Conservation (phyloP, 345 rosid species). For the Salix arbutifolia region DNA sequence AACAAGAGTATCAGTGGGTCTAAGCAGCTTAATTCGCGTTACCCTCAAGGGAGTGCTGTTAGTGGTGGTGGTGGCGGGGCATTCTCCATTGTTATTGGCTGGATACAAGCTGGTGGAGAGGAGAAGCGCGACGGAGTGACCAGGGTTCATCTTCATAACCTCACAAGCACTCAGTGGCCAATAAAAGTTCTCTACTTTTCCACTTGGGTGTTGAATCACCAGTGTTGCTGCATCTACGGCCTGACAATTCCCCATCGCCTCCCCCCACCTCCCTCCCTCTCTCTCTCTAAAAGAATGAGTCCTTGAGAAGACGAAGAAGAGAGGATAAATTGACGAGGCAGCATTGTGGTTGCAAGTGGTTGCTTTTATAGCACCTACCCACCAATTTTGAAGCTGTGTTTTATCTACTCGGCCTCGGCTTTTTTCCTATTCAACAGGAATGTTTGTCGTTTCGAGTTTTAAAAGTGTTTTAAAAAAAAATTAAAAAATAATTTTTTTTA, state of each 20-base stretch:
- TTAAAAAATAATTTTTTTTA: no score
- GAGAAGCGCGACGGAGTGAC: conserved; percentile 87
- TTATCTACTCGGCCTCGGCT: neutral
- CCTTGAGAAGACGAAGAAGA: neutral
- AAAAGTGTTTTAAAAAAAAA: no score
- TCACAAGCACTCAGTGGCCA: conserved; percentile 62
- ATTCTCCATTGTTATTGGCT: conserved; percentile 12
- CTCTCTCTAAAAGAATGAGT: neutral
- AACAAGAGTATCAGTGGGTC: conserved; percentile 69
- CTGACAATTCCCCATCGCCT: conserved; percentile 85
- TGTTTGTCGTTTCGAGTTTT: no score
- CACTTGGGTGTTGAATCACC: conserved; percentile 72
- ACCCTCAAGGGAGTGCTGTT: conserved; percentile 45
- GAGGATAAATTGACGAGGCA: neutral
- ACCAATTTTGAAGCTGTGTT: conserved; percentile 6
- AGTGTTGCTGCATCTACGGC: conserved; percentile 76
- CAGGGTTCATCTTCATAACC: conserved; percentile 81
- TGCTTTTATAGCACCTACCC: conserved; percentile 42
- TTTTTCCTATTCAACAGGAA: neutral
- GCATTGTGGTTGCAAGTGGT: neutral
- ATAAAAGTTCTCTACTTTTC: conserved; percentile 58
- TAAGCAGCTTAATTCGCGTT: conserved; percentile 88
- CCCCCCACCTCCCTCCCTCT: neutral
- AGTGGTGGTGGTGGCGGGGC: neutral
- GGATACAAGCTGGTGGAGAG: conserved; percentile 64